Percentiles rank a stretch among this genome's conserved stretches.
These are phyloP conservation scores for Neurospora sp. DNA, from an alignment of 495 filamentous ascomycete species.

Conservation along the genomic window DNA sequence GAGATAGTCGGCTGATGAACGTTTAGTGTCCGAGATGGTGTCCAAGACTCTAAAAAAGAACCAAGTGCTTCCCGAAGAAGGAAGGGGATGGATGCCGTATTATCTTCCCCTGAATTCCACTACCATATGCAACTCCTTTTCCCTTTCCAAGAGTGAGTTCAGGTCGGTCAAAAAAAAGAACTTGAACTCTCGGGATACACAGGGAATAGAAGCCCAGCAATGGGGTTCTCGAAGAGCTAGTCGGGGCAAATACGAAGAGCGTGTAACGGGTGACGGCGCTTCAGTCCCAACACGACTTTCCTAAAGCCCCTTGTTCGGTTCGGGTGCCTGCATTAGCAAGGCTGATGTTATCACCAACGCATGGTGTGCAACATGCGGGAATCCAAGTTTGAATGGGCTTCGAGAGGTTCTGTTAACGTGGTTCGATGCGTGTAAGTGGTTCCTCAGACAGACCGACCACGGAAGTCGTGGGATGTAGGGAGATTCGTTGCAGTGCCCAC, in stretches of 20 bases:
- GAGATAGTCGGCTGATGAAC: background rate
- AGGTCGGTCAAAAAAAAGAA: background rate
- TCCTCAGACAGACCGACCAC: background rate
- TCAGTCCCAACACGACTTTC: background rate
- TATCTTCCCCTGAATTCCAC: background rate
- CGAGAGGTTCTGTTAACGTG: background rate
- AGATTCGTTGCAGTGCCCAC: background rate
- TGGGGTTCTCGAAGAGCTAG: background rate
- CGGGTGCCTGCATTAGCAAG: conserved; percentile 18
- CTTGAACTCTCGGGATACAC: background rate
- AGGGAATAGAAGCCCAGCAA: background rate
- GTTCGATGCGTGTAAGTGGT: background rate
- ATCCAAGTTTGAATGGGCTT: background rate
- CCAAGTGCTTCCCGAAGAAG: background rate
- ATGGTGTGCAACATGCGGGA: background rate
- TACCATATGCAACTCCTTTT: background rate
- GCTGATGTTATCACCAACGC: conserved; percentile 4
- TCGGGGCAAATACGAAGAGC: conserved; percentile 12
- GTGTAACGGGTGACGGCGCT: conserved; percentile 21
- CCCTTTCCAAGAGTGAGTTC: background rate
- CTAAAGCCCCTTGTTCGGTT: conserved; percentile 4
- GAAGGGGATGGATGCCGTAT: background rate
- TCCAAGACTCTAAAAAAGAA: background rate
- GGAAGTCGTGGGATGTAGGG: background rate
- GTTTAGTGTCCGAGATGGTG: background rate